Conservation (phyloP, 1,284 basidiomycete genomes). For the Puccinia polysora region DNA sequence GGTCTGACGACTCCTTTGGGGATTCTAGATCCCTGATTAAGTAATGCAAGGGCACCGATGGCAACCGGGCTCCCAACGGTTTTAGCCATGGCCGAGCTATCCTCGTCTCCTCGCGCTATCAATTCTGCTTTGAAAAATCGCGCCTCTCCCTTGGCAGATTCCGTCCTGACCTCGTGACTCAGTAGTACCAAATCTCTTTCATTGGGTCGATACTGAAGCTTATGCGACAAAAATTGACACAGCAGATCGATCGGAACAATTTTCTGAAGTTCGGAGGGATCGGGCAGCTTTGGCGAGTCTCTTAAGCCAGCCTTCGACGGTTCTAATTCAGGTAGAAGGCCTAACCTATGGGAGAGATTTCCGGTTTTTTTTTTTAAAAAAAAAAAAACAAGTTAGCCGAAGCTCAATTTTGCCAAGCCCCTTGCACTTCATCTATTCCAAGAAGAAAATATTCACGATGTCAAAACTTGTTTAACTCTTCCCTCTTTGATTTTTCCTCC, state of each 20-base stretch:
- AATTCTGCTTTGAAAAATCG: constrained; percentile 57
- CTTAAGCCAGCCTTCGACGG: background rate
- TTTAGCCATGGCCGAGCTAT: constrained; percentile 72
- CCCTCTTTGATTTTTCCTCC: constrained; percentile 46
- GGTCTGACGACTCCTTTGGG: constrained; percentile 13
- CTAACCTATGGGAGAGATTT: constrained; percentile 44
- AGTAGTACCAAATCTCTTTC: constrained; percentile 86
- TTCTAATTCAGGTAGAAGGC: constrained; percentile 54
- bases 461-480: constrained; percentile 52
- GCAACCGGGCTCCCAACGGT: constrained; percentile 82
- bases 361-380: background rate
- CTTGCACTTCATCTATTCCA: constrained; percentile 49
- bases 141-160: constrained; percentile 64
- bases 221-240: constrained; percentile 68
- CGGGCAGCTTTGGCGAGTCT: constrained; percentile 50
- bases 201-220: constrained; percentile 65
- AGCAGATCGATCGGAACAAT: constrained; percentile 71
- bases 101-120: constrained; percentile 56
- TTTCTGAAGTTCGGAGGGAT: constrained; percentile 57
- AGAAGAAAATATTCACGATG: constrained; percentile 46
- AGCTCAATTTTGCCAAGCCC: constrained; percentile 47
- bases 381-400: constrained; percentile 25
- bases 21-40: constrained; percentile 63
- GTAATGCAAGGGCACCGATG: constrained; percentile 67
- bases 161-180: constrained; percentile 66